phyloP scores from a whole-genome alignment of 441 rosid species.

The Erodium moschatum region DNA sequence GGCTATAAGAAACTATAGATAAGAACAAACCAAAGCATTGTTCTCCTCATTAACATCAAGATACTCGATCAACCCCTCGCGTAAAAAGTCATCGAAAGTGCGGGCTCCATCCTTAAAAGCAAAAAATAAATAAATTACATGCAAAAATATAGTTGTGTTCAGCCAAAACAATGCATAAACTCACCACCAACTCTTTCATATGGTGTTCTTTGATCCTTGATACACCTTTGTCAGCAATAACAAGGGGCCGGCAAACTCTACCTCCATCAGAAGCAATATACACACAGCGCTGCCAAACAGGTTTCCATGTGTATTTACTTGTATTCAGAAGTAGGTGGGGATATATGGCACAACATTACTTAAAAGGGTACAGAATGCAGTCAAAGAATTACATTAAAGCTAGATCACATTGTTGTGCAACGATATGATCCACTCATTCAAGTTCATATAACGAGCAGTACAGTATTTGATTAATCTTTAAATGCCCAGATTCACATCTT shows the following conservation, averaged over 20 bases:
- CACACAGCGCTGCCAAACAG: constrained; percentile 55
- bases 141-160: constrained; percentile 15
- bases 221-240: constrained; percentile 85
- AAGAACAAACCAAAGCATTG: constrained; percentile 70
- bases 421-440: too few species aligned
- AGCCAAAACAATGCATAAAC: constrained; percentile 24
- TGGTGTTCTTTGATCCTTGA: constrained; percentile 86
- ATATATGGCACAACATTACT: too few species aligned
- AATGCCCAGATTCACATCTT: too few species aligned
- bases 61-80: constrained; percentile 83
- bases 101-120: constrained; percentile 69
- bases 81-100: constrained; percentile 80
- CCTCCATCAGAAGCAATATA: constrained; percentile 99
- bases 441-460: too few species aligned
- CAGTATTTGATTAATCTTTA: too few species aligned
- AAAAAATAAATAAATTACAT: constrained; percentile 22
- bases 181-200: constrained; percentile 83
- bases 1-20: constrained; percentile 14
- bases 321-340: not conserved
- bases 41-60: constrained; percentile 99
- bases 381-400: too few species aligned
- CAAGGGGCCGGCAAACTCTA: constrained; percentile 98
- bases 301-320: constrained; percentile 3
- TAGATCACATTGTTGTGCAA: too few species aligned
- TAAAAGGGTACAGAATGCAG: too few species aligned